Evolutionary conservation across 208 protist species (phyloP), one percentile per base, ranked within the genome.

Genomic region (Acanthamoeba castellanii): DNA sequence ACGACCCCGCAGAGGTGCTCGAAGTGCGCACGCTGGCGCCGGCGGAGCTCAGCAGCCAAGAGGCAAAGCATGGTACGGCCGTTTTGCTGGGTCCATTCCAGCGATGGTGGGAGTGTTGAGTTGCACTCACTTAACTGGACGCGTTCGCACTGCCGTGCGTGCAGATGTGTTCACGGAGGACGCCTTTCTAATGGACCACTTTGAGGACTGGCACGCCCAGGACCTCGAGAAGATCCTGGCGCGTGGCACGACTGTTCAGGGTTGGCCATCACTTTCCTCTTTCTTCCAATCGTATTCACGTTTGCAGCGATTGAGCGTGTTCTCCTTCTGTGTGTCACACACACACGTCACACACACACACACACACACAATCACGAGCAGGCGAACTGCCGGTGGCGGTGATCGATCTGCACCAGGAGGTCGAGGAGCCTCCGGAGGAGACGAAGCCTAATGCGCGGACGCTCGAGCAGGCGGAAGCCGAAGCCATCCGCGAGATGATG

Each of bases 131-230:
- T 7, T 6, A 32, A 32, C 7, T 18, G 68, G 5, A 22, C 9
- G 16, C 32, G 68, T 70, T 18, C 37, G 30, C n/a, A 34, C 27
- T 20, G 34, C 72, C 34, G 27, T 76, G 27, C 37, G 64, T 25
- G 20, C 55, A 88, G 81, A 64, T 37, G 50, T 37, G 14, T 81
- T 81, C 42, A 9, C 30, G 9, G 72, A 81, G 72, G 81, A 88
- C 52, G 81, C 81, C 30, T 88, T 88, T 22, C 50, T 88, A 7
- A 88, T 88, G 81, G 81, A 88, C 30, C 47, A 88, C 9, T 88
- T 88, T 11, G 81, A 88, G n/a, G 81, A 88, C 25, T 88, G 81
- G 81, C 81, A 88, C n/a, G 81, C 81, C 30, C 81, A 88, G 81
- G 81, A 88, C 30, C 81, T 88, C 34, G 81, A 88, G 30, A 59